phyloP scores from a whole-genome alignment of 2,329 filamentous ascomycete genomes.

The Fusarium liriodendri region DNA sequence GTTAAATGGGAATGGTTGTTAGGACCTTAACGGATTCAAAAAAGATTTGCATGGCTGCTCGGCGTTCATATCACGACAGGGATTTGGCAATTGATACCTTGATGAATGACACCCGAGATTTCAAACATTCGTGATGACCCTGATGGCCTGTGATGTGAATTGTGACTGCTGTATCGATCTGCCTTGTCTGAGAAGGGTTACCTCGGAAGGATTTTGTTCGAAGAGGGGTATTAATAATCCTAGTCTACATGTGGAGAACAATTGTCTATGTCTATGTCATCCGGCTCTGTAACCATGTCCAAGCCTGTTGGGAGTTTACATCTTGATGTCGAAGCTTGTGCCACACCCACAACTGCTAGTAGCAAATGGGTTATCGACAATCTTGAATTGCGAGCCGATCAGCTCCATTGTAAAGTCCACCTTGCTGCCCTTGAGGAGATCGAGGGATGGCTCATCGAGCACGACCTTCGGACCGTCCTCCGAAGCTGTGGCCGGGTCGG shows the following conservation, averaged over 20 bases:
- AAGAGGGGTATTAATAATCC: slow-evolving; percentile 35
- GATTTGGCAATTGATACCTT: slow-evolving; percentile 54
- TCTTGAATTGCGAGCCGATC: slow-evolving; percentile 91
- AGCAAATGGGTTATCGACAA: slow-evolving; percentile 90
- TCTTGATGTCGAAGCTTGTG: slow-evolving; percentile 95
- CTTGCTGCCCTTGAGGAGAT: slow-evolving; percentile 91
- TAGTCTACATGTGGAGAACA: slow-evolving; percentile 18
- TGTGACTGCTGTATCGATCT: not conserved
- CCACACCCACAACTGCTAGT: slow-evolving; percentile 97
- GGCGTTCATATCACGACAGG: slow-evolving; percentile 56
- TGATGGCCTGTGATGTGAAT: not conserved
- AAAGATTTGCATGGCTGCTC: slow-evolving; percentile 51
- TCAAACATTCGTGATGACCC: slow-evolving; percentile 41
- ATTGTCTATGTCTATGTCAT: slow-evolving; percentile 23
- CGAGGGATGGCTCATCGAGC: slow-evolving; percentile 87
- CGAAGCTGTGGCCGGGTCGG: slow-evolving; percentile 41
- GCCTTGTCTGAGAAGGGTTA: not conserved
- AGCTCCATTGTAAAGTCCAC: slow-evolving; percentile 97
- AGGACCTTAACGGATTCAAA: slow-evolving; percentile 44
- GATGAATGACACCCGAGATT: slow-evolving; percentile 56
- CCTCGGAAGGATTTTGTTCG: slow-evolving; percentile 1
- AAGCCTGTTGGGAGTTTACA: slow-evolving; percentile 50
- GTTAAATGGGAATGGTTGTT: slow-evolving; percentile 43
- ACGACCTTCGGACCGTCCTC: slow-evolving; percentile 77
- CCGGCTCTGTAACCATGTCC: not conserved